phyloP scores from a whole-genome alignment of 202 grass and related monocot species.

The Elaeis oleifera region DNA sequence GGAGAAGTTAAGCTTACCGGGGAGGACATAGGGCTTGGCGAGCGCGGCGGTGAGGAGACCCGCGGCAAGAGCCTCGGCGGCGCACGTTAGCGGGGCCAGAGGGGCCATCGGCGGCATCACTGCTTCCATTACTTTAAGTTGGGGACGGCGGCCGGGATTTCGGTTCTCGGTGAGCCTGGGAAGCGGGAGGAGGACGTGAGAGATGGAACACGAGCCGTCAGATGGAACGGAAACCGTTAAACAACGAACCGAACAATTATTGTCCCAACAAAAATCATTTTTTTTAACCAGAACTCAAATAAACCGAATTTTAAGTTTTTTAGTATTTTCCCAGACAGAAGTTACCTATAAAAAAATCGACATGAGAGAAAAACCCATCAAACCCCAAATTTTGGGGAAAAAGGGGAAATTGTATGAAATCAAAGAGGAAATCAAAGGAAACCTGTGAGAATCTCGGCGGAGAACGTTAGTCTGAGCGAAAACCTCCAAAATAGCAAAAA shows the following conservation, averaged over 20 bases:
- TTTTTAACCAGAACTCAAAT: too few species aligned
- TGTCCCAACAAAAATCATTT: background rate
- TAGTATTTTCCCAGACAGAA: background rate
- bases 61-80: conserved; percentile 1
- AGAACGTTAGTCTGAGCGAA: too few species aligned
- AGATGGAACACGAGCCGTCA: conserved; percentile 4
- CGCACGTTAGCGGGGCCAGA: background rate
- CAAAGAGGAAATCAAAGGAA: too few species aligned
- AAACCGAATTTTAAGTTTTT: background rate
- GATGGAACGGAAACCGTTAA: background rate
- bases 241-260: background rate
- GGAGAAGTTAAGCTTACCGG: background rate
- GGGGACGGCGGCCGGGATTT: background rate
- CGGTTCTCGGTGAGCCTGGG: background rate
- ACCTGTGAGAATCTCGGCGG: too few species aligned
- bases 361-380: too few species aligned
- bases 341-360: too few species aligned
- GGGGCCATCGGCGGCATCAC: background rate
- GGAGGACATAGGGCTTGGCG: background rate
- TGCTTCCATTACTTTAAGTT: background rate
- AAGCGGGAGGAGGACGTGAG: background rate
- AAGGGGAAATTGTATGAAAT: too few species aligned
- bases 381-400: too few species aligned
- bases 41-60: background rate
- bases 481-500: too few species aligned